Evolutionary conservation across 345 rosid genomes (phyloP).

Genomic region (thale cress (Arabidopsis thaliana)): DNA sequence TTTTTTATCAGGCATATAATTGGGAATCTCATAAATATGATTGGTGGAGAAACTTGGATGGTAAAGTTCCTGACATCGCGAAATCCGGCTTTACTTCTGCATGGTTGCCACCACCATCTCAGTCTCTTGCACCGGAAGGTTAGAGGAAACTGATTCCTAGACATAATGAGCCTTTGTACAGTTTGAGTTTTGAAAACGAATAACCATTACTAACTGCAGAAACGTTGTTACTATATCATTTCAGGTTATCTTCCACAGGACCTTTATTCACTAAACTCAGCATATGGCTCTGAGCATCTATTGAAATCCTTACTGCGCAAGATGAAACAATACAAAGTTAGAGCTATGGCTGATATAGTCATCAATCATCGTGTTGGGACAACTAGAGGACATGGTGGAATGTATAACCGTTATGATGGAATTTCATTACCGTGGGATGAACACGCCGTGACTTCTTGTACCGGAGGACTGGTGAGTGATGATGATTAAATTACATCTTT

Average conservation of each 20-base stretch:
- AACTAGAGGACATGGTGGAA: constrained; percentile 78
- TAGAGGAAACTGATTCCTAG: constrained; percentile 11
- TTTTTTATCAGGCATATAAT: constrained; percentile 65
- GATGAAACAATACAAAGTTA: constrained; percentile 75
- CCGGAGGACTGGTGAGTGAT: constrained; percentile 77
- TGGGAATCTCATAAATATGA: constrained; percentile 94
- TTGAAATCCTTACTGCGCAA: constrained; percentile 69
- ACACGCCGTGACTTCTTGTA: constrained; percentile 85
- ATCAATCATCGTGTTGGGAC: constrained; percentile 96
- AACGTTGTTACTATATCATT: not conserved
- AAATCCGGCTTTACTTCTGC: constrained; percentile 88
- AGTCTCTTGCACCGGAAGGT: constrained; percentile 91
- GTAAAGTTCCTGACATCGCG: constrained; percentile 71
- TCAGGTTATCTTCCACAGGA: constrained; percentile 93
- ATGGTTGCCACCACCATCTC: constrained; percentile 86
- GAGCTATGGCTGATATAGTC: constrained; percentile 96
- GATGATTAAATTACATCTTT: constrained; percentile 8
- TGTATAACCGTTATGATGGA: constrained; percentile 91
- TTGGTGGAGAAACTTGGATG: constrained; percentile 88
- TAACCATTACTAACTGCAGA: not conserved
- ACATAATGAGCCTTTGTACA: not conserved
- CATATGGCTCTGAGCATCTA: constrained; percentile 79
- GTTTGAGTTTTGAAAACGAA: not conserved
- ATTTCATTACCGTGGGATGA: constrained; percentile 82
- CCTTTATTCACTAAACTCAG: constrained; percentile 76